phyloP scores from a whole-genome alignment of 768 basidiomycete species.

The Porpolomopsis calyptriformis region DNA sequence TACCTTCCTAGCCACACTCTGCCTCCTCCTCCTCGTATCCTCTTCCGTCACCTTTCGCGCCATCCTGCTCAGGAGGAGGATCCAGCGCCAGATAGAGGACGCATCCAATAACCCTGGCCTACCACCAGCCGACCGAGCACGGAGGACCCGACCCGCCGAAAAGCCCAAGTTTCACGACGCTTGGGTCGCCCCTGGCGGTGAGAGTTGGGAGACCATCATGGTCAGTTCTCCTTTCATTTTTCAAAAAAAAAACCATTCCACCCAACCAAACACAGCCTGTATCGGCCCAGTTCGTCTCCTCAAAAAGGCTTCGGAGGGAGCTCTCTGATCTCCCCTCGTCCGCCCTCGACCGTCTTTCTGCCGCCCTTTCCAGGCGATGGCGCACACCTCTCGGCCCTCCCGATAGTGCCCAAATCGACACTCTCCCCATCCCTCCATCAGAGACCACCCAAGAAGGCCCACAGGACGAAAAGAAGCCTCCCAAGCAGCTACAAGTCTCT shows the following conservation, averaged over 20 bases:
- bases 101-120: conserved; percentile 37
- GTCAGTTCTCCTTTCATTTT: conserved; percentile 21
- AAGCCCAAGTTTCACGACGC: conserved; percentile 43
- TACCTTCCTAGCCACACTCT: conserved; percentile 63
- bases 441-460: no score
- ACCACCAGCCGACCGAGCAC: conserved; percentile 31
- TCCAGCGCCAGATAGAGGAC: conserved; percentile 40
- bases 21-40: conserved; percentile 56
- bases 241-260: conserved; percentile 3
- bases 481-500: conserved; percentile 34
- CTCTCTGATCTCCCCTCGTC: not conserved
- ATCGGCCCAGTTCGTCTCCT: conserved; percentile 15
- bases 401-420: not conserved
- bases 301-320: conserved; percentile 1
- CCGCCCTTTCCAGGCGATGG: no score
- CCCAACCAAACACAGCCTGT: conserved; percentile 24
- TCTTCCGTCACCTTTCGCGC: conserved; percentile 56
- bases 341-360: not conserved
- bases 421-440: not conserved
- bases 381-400: no score
- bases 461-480: not conserved
- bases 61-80: conserved; percentile 47
- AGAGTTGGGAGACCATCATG: conserved; percentile 39
- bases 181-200: conserved; percentile 27
- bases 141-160: conserved; percentile 32